A percentile compares a stretch with the other conserved stretches of the same genome.
Conservation (phyloP, 2,329 filamentous ascomycete species). For the Pseudogymnoascus sp. region DNA sequence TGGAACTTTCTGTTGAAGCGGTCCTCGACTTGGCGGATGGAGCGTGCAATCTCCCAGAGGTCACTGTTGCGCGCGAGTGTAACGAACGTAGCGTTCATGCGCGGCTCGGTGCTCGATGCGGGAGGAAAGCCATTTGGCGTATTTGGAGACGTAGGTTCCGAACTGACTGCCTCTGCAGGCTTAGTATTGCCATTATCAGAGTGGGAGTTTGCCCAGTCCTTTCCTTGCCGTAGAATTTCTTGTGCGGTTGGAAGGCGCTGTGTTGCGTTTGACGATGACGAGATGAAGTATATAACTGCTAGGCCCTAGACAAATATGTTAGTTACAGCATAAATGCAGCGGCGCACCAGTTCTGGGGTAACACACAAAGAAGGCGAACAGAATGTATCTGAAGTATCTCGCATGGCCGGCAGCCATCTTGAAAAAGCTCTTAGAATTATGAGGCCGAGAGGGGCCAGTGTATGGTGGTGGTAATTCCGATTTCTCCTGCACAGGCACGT, state of each 20-base stretch:
- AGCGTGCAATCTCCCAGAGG: slow-evolving; percentile 93
- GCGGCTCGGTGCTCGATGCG: slow-evolving; percentile 55
- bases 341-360: neutral
- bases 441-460: neutral
- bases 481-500: neutral
- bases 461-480: neutral
- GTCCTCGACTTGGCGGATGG: slow-evolving; percentile 94
- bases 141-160: slow-evolving; percentile 23
- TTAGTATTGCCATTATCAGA: neutral
- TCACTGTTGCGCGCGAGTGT: slow-evolving; percentile 90
- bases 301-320: slow-evolving; percentile 42
- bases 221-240: slow-evolving; percentile 22
- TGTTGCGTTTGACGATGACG: slow-evolving; percentile 45
- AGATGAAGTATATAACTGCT: slow-evolving; percentile 76
- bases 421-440: neutral
- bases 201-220: slow-evolving; percentile 15
- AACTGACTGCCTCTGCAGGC: neutral
- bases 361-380: slow-evolving; percentile 79
- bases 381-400: slow-evolving; percentile 69
- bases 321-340: slow-evolving; percentile 1
- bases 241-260: slow-evolving; percentile 31
- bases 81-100: slow-evolving; percentile 96
- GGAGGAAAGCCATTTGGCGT: slow-evolving; percentile 29
- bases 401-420: slow-evolving; percentile 34
- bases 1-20: slow-evolving; percentile 95